Percentiles rank a stretch among this genome's conserved stretches.
These are phyloP conservation scores for Xylariomycetidae sp. DNA, from an alignment of 2,329 filamentous ascomycete genomes.

Conservation along the genomic window DNA sequence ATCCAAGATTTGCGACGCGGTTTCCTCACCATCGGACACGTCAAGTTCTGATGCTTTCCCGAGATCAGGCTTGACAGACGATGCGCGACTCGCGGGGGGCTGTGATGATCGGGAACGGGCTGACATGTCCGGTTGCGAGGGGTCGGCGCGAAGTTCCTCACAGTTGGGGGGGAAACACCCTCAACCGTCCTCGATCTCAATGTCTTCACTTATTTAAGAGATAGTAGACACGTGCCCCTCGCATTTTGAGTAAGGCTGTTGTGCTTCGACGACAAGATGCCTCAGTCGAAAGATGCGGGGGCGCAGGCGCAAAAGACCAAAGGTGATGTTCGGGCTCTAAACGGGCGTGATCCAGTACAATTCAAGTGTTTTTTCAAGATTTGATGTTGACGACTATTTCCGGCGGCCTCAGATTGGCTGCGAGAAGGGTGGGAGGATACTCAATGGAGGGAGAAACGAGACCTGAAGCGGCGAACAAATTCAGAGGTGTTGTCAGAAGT, in stretches of 20 bases:
- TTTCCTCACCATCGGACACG: conserved; percentile 37
- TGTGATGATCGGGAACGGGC: conserved; percentile 24
- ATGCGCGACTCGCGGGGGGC: conserved; percentile 19
- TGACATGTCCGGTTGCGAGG: conserved; percentile 21
- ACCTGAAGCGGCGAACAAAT: too few species aligned
- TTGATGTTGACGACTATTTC: too few species aligned
- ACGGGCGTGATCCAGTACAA: conserved; percentile 3
- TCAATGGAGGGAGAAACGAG: too few species aligned
- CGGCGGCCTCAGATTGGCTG: too few species aligned
- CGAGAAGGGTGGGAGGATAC: too few species aligned
- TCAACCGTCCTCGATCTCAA: conserved; percentile 12
- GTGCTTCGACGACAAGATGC: conserved; percentile 5
- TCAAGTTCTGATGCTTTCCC: conserved; percentile 30
- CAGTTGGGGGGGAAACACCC: conserved; percentile 8
- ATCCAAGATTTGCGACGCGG: conserved; percentile 11
- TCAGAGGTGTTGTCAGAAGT: too few species aligned
- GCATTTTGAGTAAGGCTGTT: conserved; percentile 15
- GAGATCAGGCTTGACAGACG: conserved; percentile 20
- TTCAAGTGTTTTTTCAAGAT: conserved; percentile 6
- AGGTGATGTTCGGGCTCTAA: conserved; percentile 1
- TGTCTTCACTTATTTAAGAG: conserved; percentile 16
- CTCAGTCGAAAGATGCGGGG: conserved; percentile 3
- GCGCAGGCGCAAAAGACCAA: conserved; percentile 4
- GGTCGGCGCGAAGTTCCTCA: conserved; percentile 11
- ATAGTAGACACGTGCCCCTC: conserved; percentile 10